Evolutionary conservation across 345 rosid species (phyloP).

Genomic region (Brassica cretica): DNA sequence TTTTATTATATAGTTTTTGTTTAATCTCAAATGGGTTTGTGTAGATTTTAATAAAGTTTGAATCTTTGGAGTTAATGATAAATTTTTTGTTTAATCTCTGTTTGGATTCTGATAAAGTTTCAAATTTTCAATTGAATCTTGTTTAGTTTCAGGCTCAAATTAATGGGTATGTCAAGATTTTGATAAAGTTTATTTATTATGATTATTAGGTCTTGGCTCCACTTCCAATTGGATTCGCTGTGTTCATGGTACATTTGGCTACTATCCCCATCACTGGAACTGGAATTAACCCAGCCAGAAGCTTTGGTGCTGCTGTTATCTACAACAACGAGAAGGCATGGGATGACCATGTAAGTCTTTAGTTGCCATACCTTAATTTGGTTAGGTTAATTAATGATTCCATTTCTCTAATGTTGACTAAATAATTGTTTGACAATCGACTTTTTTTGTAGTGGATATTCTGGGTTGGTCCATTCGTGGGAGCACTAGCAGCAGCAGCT

Average conservation of each 20-base stretch:
- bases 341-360: conserved; percentile 54
- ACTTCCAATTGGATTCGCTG: conserved; percentile 77
- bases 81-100: not conserved
- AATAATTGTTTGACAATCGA: not conserved
- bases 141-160: not conserved
- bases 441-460: conserved; percentile 61
- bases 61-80: not conserved
- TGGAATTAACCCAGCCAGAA: conserved; percentile 78
- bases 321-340: conserved; percentile 57
- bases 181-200: not conserved
- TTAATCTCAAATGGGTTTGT: not conserved
- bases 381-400: not conserved
- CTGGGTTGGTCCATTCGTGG: conserved; percentile 75
- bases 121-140: no score
- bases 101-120: not conserved
- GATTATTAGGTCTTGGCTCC: conserved; percentile 58
- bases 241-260: conserved; percentile 79
- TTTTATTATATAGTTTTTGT: not conserved
- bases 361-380: not conserved
- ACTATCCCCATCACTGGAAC: conserved; percentile 82
- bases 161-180: not conserved
- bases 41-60: conserved; percentile 2
- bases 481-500: conserved; percentile 74
- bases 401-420: not conserved
- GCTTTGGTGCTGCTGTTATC: conserved; percentile 82